phyloP scores from a whole-genome alignment of 192 early-diverging fungal genomes.

The Kickxella alabastrina region DNA sequence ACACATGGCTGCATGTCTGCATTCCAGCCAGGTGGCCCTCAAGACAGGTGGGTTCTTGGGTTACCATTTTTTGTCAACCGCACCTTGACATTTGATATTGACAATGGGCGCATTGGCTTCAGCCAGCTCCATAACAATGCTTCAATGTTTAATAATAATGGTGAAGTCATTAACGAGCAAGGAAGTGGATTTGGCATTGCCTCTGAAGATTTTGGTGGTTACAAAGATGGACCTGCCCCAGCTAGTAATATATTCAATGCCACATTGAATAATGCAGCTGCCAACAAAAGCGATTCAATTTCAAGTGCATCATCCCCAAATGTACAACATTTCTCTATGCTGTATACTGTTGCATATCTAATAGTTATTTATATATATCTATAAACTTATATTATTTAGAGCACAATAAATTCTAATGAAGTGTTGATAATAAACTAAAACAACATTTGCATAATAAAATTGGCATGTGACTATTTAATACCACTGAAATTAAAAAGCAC shows the following conservation, averaged over 20 bases:
- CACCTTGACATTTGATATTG: slow-evolving; percentile 41
- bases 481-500: too few species aligned
- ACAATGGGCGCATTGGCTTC: slow-evolving; percentile 39
- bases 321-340: background rate
- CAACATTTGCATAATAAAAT: too few species aligned
- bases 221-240: too few species aligned
- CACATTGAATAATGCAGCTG: too few species aligned
- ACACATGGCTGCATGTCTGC: slow-evolving; percentile 48
- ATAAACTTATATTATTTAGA: background rate
- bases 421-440: too few species aligned
- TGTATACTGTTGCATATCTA: background rate
- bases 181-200: too few species aligned
- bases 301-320: background rate
- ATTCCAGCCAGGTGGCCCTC: slow-evolving; percentile 40
- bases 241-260: too few species aligned
- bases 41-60: slow-evolving; percentile 45
- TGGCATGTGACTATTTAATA: too few species aligned
- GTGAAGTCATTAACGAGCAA: background rate
- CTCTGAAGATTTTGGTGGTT: too few species aligned
- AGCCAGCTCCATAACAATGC: slow-evolving; percentile 1
- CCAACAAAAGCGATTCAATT: too few species aligned
- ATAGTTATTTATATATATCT: background rate
- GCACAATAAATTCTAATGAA: background rate
- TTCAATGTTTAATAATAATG: background rate
- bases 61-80: slow-evolving; percentile 44